phyloP scores from a whole-genome alignment of 768 basidiomycete species.

The Lactarius tabidus region DNA sequence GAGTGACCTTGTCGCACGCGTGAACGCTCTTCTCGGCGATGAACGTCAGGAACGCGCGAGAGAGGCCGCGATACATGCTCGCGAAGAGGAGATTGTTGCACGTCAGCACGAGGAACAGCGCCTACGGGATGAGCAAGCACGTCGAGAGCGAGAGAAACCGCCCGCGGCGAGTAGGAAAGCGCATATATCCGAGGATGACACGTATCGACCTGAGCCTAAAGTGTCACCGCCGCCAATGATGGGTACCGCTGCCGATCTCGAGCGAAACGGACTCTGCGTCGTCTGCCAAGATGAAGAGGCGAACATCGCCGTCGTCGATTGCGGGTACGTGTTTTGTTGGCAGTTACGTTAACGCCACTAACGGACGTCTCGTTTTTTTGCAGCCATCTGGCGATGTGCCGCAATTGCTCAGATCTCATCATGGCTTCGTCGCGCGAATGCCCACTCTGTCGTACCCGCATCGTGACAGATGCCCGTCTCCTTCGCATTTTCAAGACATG shows the following conservation, averaged over 20 bases:
- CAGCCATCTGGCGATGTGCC: conserved; percentile 81
- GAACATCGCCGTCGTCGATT: conserved; percentile 90
- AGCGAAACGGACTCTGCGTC: conserved; percentile 79
- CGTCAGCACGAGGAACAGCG: conserved; percentile 29
- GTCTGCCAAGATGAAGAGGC: conserved; percentile 95
- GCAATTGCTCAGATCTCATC: conserved; percentile 71
- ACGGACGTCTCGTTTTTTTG: background rate
- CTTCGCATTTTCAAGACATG: conserved; percentile 68
- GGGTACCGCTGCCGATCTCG: conserved; percentile 36
- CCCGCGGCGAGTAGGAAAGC: background rate
- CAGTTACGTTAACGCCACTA: background rate
- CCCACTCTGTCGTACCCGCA: conserved; percentile 84
- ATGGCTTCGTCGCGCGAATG: conserved; percentile 82
- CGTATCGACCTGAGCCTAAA: conserved; percentile 22
- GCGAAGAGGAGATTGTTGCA: conserved; percentile 27
- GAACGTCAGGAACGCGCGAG: conserved; percentile 54
- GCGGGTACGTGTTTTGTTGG: conserved; percentile 58
- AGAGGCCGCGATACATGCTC: conserved; percentile 38
- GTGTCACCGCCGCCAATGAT: conserved; percentile 30
- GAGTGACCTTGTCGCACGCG: conserved; percentile 72
- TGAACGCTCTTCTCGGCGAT: conserved; percentile 57
- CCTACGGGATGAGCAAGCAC: conserved; percentile 30
- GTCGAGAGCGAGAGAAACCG: conserved; percentile 23
- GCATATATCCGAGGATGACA: background rate
- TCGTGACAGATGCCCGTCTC: conserved; percentile 76